These are phyloP conservation scores for Yamadazyma oceani DNA, from an alignment of 1,139 yeast genomes.

Conservation along the genomic window DNA sequence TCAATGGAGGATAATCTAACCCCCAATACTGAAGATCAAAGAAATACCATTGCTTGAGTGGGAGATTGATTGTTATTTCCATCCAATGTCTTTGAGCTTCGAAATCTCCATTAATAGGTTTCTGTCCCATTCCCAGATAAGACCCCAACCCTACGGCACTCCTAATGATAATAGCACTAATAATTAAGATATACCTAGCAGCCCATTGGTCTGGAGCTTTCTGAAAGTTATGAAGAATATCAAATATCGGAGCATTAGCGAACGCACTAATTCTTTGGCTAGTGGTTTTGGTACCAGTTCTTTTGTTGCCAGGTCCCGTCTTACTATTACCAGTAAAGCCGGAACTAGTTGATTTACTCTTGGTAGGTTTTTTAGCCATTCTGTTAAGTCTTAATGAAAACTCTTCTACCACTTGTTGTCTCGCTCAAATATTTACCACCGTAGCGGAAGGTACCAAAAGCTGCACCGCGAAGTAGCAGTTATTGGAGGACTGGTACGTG, in stretches of 20 bases:
- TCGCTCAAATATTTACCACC: too few species aligned
- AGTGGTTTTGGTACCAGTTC: not conserved
- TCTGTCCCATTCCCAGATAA: conserved; percentile 66
- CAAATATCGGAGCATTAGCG: conserved; percentile 37
- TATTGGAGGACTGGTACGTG: too few species aligned
- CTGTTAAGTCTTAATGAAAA: too few species aligned
- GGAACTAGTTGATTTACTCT: too few species aligned
- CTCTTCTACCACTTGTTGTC: too few species aligned
- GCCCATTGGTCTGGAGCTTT: conserved; percentile 87
- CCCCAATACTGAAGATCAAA: conserved; percentile 95
- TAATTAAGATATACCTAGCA: conserved; percentile 72
- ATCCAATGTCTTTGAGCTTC: conserved; percentile 99
- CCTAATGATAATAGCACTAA: conserved; percentile 73
- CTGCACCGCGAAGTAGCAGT: too few species aligned
- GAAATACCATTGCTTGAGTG: conserved; percentile 79
- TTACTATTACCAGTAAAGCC: too few species aligned
- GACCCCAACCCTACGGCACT: conserved; percentile 89
- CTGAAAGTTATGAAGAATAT: conserved; percentile 40
- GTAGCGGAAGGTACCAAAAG: too few species aligned
- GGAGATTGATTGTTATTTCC: conserved; percentile 81
- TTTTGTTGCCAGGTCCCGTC: not conserved
- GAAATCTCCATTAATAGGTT: conserved; percentile 91
- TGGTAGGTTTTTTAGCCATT: too few species aligned
- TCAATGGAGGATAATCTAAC: conserved; percentile 93
- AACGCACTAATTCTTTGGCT: conserved; percentile 19